Evolutionary conservation across 257 asterid species (phyloP).

Genomic region (Verbascum thapsus): DNA sequence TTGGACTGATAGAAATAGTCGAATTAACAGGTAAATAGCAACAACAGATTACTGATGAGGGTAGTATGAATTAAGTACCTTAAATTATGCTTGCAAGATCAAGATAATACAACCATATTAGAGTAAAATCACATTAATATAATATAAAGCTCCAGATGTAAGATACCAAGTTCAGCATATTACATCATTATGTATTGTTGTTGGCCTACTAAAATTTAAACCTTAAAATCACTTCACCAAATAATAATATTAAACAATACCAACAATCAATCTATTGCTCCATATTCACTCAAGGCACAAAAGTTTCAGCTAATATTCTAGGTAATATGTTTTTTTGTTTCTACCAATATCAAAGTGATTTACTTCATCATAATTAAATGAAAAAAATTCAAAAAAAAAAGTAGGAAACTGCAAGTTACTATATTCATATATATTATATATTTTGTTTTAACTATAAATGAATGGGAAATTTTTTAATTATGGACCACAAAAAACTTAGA

Average conservation of each 20-base stretch:
- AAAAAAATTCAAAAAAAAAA: too few relatives aligned
- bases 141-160: not conserved
- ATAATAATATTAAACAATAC: not conserved
- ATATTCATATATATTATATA: too few relatives aligned
- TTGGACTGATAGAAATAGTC: not conserved
- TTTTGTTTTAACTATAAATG: too few relatives aligned
- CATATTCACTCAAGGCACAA: too few relatives aligned
- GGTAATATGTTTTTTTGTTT: too few relatives aligned
- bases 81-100: not conserved
- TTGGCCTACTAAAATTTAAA: not conserved
- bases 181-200: not conserved
- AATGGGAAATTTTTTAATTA: too few relatives aligned
- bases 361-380: too few relatives aligned
- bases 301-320: too few relatives aligned
- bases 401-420: too few relatives aligned
- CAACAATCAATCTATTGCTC: not conserved
- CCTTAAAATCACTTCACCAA: slow-evolving; percentile 1
- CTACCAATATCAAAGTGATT: not conserved
- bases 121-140: not conserved
- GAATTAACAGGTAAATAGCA: not conserved
- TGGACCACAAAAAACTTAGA: too few relatives aligned
- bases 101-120: not conserved
- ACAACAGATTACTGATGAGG: not conserved
- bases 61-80: not conserved
- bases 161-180: not conserved